Conservation (phyloP, 2,329 filamentous ascomycete genomes). For the Xylariaceae sp. region DNA sequence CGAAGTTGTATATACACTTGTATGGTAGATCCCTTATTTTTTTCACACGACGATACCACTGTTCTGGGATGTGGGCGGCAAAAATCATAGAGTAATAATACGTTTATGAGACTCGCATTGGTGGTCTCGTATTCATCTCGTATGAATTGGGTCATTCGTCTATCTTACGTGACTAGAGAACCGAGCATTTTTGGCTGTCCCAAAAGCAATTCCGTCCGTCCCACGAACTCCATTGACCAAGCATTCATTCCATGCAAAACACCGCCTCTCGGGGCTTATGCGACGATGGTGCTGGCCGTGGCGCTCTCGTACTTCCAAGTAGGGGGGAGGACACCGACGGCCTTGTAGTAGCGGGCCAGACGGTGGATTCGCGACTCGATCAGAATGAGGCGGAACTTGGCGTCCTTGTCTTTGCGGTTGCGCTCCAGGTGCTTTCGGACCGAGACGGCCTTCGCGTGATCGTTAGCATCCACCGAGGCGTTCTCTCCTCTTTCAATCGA, state of each 20-base stretch:
- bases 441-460: slow-evolving; percentile 72
- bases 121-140: slow-evolving; percentile 27
- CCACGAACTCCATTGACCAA: slow-evolving; percentile 39
- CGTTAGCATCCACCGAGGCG: slow-evolving; percentile 21
- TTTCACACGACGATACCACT: slow-evolving; percentile 32
- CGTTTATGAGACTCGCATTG: slow-evolving; percentile 20
- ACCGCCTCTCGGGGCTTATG: slow-evolving; percentile 59
- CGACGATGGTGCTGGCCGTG: slow-evolving; percentile 91
- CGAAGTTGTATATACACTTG: slow-evolving; percentile 4
- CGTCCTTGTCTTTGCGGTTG: slow-evolving; percentile 99
- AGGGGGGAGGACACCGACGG: slow-evolving; percentile 79
- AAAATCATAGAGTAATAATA: slow-evolving; percentile 2
- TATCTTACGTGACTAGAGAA: slow-evolving; percentile 28
- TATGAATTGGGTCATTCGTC: slow-evolving; percentile 15
- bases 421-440: slow-evolving; percentile 99
- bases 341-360: slow-evolving; percentile 99
- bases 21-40: too few species aligned
- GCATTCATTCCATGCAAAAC: slow-evolving; percentile 28
- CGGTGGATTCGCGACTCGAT: slow-evolving; percentile 99
- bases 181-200: slow-evolving; percentile 28
- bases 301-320: slow-evolving; percentile 99
- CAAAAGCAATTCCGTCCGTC: slow-evolving; percentile 36
- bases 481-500: neutral
- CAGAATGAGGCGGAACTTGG: slow-evolving; percentile 99
- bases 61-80: neutral